phyloP scores from a whole-genome alignment of 176 grass and related monocot genomes.

The Bonia amplexicaulis region DNA sequence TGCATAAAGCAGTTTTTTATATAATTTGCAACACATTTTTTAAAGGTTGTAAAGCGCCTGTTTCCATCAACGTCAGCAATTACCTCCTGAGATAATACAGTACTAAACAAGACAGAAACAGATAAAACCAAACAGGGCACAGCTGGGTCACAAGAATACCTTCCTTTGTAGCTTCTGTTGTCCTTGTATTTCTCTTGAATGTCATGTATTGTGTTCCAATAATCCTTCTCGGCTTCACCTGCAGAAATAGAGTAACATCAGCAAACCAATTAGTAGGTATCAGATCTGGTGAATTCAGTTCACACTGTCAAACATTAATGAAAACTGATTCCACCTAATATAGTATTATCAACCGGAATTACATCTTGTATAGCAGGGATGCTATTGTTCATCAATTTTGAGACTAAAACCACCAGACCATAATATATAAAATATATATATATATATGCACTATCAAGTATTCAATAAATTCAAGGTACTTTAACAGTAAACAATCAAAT shows the following conservation, averaged over 20 bases:
- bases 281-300: not conserved
- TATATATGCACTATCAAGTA: not conserved
- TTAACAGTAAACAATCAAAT: not conserved
- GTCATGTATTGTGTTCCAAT: slow-evolving; percentile 47
- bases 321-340: not conserved
- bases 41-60: not conserved
- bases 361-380: not conserved
- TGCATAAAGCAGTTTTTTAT: not conserved
- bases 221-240: slow-evolving; percentile 71
- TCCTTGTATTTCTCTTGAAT: slow-evolving; percentile 31
- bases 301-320: slow-evolving; percentile 5
- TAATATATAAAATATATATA: not conserved
- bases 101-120: not conserved
- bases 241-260: slow-evolving; percentile 16
- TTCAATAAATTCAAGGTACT: not conserved
- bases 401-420: not conserved
- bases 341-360: not conserved
- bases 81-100: not conserved
- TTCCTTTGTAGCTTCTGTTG: slow-evolving; percentile 45
- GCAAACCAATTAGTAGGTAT: slow-evolving; percentile 8
- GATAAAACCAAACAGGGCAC: not conserved
- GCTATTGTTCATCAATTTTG: not conserved
- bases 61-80: not conserved
- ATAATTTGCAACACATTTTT: not conserved
- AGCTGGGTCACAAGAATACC: slow-evolving; percentile 17